Base-by-base conservation (phyloP, 2,329 filamentous ascomycete species). In the Microdochium paspali region DNA sequence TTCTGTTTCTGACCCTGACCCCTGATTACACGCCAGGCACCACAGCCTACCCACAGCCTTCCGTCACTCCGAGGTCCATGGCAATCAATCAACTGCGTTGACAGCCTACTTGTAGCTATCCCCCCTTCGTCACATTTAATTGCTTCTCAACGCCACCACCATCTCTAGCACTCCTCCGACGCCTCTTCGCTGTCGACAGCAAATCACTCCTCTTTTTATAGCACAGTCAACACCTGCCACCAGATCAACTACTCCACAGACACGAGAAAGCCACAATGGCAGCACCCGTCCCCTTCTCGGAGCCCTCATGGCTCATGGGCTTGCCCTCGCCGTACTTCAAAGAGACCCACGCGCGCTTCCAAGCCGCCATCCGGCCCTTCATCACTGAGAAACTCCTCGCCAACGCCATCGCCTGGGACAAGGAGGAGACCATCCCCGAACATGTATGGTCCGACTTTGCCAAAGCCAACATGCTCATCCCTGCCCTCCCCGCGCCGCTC, bases 311-410 rank as follows among this genome's bases (percentile, higher is more conserved):
- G 67, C 73, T 89, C 44, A 72, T 71, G 55, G 84, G 84, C 46
- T 70, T 87, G 2, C 85, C 85, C 0, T 85, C 82, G 0, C 80
- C 85, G 12, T 85, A 87, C 67, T 86, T 85, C 67, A 82, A 76
- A 23, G 70, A 76, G 3, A 79, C 80, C 3, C 84, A 89, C 60
- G 68, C 71, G 13, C 68, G 66, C 58, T 87, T 82, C 71, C 85
- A 90, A 61, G 78, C 80, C 60, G 77, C 76, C 52, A 83, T 82
- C 59, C 80, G 82, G 30, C 74, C 71, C 5, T 88, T 88, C 60
- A 70, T 85, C 43, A 71, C 76, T 45, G 71, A 85, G 55, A 69
- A 88, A 56, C 67, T 89, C 5, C 66, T 77, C 45, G 69, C 75
- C 30, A 66, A 84, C 55, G 81, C 80, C 0, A 65, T 84, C 44